A percentile compares a stretch with the other conserved stretches of the same genome.
phyloP scores from a whole-genome alignment of 495 filamentous ascomycete species.

The Hapsidospora chrysogenum region DNA sequence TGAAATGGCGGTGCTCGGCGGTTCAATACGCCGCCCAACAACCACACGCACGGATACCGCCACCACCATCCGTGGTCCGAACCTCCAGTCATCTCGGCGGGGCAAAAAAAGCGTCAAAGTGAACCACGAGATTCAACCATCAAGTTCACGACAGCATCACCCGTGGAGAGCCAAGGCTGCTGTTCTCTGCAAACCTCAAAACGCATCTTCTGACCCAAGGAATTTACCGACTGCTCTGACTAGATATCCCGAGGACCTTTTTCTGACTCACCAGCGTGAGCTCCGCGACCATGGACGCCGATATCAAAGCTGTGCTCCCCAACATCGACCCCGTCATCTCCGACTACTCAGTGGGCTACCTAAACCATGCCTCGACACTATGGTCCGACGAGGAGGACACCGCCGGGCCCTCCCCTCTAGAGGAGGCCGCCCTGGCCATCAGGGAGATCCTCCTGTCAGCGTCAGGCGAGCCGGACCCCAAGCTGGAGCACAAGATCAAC shows the following conservation, averaged over 20 bases:
- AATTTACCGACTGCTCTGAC: neutral
- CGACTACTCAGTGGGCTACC: constrained; percentile 86
- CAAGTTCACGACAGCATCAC: too few species aligned
- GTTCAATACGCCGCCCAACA: too few species aligned
- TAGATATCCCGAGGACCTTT: neutral
- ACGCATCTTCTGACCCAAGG: neutral
- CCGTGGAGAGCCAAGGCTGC: too few species aligned
- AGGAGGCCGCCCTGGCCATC: constrained; percentile 71
- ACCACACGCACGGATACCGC: too few species aligned
- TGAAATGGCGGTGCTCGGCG: too few species aligned
- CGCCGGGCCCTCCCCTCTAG: constrained; percentile 50
- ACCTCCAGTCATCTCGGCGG: too few species aligned
- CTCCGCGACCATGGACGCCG: constrained; percentile 57
- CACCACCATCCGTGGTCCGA: too few species aligned
- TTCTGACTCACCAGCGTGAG: neutral
- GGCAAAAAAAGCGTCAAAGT: too few species aligned
- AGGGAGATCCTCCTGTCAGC: constrained; percentile 79
- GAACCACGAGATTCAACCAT: too few species aligned
- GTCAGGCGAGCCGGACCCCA: constrained; percentile 52
- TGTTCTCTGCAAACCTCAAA: neutral
- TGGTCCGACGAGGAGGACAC: constrained; percentile 63
- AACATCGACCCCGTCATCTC: constrained; percentile 79
- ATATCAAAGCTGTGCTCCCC: constrained; percentile 75
- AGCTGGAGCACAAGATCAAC: constrained; percentile 59
- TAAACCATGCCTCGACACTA: constrained; percentile 77